These are phyloP conservation scores for Populus tremula DNA, from an alignment of 345 rosid genomes.

Conservation along the genomic window DNA sequence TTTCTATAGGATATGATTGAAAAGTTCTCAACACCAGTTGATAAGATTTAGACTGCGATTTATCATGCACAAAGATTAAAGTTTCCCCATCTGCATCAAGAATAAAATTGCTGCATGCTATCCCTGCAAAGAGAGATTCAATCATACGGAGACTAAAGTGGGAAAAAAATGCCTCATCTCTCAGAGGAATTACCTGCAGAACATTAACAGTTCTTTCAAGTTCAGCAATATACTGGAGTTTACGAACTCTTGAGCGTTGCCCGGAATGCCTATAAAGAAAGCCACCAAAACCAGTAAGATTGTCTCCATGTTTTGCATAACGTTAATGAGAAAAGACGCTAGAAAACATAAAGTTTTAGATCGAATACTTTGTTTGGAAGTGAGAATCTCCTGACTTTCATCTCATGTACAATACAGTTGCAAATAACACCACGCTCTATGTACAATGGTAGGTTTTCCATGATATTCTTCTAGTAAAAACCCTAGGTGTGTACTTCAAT, in stretches of 20 bases:
- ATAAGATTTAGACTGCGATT: too few species aligned
- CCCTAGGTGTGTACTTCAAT: background rate
- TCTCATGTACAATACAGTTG: background rate
- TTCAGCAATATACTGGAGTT: constrained; percentile 78
- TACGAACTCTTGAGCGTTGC: constrained; percentile 83
- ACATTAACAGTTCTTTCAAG: constrained; percentile 64
- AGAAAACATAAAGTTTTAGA: background rate
- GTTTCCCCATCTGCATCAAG: background rate
- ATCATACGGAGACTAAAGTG: background rate
- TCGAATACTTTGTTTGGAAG: background rate
- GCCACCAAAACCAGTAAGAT: background rate
- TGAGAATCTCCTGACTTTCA: background rate
- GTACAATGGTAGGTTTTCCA: background rate
- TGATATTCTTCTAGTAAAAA: background rate
- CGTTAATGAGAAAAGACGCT: background rate
- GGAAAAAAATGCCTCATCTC: background rate
- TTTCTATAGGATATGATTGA: background rate
- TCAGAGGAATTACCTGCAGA: constrained; percentile 51
- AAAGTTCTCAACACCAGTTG: background rate
- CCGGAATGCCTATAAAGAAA: constrained; percentile 54
- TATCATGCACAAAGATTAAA: too few species aligned
- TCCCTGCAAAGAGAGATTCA: background rate
- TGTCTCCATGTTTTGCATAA: background rate
- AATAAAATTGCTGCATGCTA: background rate
- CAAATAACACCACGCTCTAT: background rate